Evolutionary conservation across 257 asterid species (phyloP), one percentile per base, ranked within the genome.

Genomic region (Solanum peruvianum): DNA sequence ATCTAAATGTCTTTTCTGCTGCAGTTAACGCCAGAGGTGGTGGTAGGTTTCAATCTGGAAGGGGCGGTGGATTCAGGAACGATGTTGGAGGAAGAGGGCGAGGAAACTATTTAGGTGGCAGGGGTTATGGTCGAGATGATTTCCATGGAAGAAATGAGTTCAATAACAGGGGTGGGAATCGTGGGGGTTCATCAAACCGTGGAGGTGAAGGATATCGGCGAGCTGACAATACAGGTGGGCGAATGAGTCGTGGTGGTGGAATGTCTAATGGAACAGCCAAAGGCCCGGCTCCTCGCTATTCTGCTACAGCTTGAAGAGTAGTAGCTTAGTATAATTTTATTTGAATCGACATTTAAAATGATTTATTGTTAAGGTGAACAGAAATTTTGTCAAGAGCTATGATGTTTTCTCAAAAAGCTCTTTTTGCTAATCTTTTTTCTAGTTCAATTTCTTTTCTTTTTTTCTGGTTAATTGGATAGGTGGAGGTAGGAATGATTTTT

Each of bases 1-100:
- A 29, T 81, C 66, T 81, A 82, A 9, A 29, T 69, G 45, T 35
- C 81, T 31, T 73, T 47, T 56, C 75, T 25, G 20, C 16, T 86
- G 69, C 91, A 94, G 98, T 94, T 73, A 94, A 87, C 73, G 82
- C 87, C 85, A 89, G 95, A 91, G 96, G 96, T 69, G 96, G 96
- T 69, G 42, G 76, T 76, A 90, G 98, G 86, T 94, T 93, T 86
- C 93, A 89, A 86, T 45, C 94, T 25, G 98, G 97, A 69, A 90
- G 99, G 85, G 94, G 92, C 78, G 76, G 93, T 18, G 98, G 95
- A 67, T 96, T 89, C 91, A 94, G 98, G 89, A 94, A 93, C 23
- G 99, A 96, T n/a, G 99, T 97, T 27, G 99, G 98, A 78, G 88
- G 67, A 42, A 94, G 98, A 88, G 98, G 98, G 7, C 97, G 98